Evolutionary conservation across 1,284 basidiomycete species (phyloP), one percentile per base, ranked within the genome.

Genomic region (Cryptococcus hybrid): DNA sequence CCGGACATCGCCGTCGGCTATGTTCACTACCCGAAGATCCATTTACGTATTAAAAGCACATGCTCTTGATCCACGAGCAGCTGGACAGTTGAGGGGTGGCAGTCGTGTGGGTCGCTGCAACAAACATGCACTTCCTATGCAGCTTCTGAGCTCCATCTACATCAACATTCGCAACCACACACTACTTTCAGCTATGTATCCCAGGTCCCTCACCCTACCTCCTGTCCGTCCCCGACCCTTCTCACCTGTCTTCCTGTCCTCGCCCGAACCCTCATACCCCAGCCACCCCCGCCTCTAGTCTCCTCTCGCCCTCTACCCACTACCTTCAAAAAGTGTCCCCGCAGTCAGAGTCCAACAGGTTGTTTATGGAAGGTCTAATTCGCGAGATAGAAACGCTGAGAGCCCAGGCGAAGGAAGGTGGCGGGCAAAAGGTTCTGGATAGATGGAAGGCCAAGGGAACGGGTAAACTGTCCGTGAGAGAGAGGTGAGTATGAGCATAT

Each of bases 401-500:
- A 83, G 85, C 42, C 55, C 68, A 64, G 58, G 76, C 75, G 1
- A 67, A 73, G 45, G 73, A 76, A 52, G 81, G 81, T 12, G 81
- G 81, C 7, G 74, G 77, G 18, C 63, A 80, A 46, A 89, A 87
- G 73, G 88, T 89, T 42, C 83, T 86, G 51, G 86, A 89, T 47
- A 68, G 62, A 55, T 76, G 75, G 68, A 84, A 87, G 56, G 89
- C 92, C 84, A 81, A 83, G 65, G 85, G 82, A 58, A 86, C 86
- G 66, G 89, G 89, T 7, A 95, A 95, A 82, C 85, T 87, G 71
- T 78, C 92, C n/a, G 89, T 89, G 37, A 82, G 92, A 67, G 90
- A 94, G 80, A 82, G 91, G 90, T 92, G 68, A 54, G 78, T 64
- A 9, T 13, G 35, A n/a, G 15, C 24, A 4, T 18, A 4, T 6